Base-by-base conservation (phyloP, 495 filamentous ascomycete genomes). In the Gamarada debralockiae region DNA sequence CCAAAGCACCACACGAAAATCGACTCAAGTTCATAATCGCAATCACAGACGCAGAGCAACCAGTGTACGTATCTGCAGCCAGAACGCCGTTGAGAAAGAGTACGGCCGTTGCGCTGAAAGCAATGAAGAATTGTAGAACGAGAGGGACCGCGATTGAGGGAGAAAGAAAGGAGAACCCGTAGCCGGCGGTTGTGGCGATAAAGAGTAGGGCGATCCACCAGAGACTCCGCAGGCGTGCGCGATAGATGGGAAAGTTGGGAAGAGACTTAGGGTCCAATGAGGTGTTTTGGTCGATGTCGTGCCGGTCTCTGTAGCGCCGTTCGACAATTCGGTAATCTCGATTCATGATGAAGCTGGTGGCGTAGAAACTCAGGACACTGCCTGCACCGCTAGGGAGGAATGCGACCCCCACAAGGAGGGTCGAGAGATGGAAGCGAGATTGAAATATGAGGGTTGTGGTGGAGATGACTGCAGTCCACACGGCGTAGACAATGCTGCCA, bases 11-110 rank as follows among this genome's bases (percentile, higher is more conserved):
- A 23, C 85, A 64, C 27, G 81, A 62, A 66, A 82, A 87, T 17
- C 84, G 72, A 22, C 77, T 74, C 5, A 87, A 66, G 56, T 86
- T 86, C 51, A 81, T 85, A 7, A 81, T 76, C 2, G 83, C 83
- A 4, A 81, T 83, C 0, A 81, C 82, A 4, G 83, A 79, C 0
- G 80, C 70, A 1, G 82, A 76, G 21, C 69, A 70, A 1, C 61
- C 66, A 22, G 52, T 52, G 42, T 38, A 59, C 10, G 55, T 15
- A 46, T 59, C 57, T 23, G 53, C 44, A 17, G 83, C 55, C 53
- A 84, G 64, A n/a, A 52, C 44, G 10, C 34, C 42, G 20, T 48
- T 52, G 31, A 59, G 33, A 7, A 48, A 53, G 50, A 53, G 48
- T 15, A 57, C 39, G 21, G 58, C 45, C 10, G 69, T 65, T 1